Evolutionary conservation across 148 eudicot genomes (phyloP), one percentile per base, ranked within the genome.

Genomic region (Spergularia marina): DNA sequence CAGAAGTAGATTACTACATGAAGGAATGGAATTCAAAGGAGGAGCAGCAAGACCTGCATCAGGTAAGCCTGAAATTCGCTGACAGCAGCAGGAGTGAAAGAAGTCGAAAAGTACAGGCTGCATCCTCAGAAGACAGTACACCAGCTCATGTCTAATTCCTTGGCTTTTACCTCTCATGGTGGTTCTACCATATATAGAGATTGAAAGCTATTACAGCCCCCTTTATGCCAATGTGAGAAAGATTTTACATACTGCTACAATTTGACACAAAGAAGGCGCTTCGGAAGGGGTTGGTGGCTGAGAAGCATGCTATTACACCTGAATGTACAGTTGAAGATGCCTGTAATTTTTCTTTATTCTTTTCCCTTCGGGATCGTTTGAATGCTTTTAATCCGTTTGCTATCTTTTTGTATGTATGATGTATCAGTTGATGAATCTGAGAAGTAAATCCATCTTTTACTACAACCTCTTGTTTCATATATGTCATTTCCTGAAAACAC

Each of bases 1-100:
- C 92, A 0, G 98, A 94, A 77, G 91, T 86, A 52, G 91, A 88
- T 69, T 94, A 91, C 76, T 91, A 94, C 79, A 55, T 86, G 72
- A 52, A 77, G 1, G 97, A 94, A 70, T 94, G 92, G 94, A 82
- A 73, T 53, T 25, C 54, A 0, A 78, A 54, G 8, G 98, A 94
- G 71, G 79, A 85, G 79, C 75, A 81, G 16, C 36, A 47, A 25
- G 88, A 87, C 3, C 76, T 76, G 44, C 98, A 94, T 74, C 58
- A 41, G 0, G 76, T 72, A 4, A 89, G 98, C 74, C 58, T 86
- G 70, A 90, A 86, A 17, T 93, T 91, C 75, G 88, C 97, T 5
- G 83, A 78, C 23, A 89, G 82, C 41, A 85, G 97, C 79, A 79
- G 72, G 59, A 85, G 82, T 20, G 94, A 93, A 80, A 85, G 98